Evolutionary conservation across 345 rosid species (phyloP).

Genomic region (Isatis tinctoria): DNA sequence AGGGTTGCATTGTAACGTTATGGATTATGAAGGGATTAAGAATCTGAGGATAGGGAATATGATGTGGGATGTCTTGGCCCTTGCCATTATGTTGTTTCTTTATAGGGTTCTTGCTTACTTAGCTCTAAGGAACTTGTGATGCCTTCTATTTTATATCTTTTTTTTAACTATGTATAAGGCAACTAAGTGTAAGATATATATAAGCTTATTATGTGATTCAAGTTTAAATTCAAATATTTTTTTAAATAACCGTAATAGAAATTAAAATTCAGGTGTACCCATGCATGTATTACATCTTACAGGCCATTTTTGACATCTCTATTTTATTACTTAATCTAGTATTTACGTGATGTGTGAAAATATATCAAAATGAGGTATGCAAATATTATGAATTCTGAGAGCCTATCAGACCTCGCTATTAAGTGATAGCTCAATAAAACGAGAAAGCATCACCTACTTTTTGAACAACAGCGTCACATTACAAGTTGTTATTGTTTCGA

Average conservation of each 20-base stretch:
- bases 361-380: background rate
- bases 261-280: no score
- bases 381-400: background rate
- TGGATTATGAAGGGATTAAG: conserved; percentile 70
- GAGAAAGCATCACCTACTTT: background rate
- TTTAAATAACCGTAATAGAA: no score
- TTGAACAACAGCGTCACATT: background rate
- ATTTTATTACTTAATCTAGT: background rate
- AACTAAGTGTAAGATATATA: conserved; percentile 11
- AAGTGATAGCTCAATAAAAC: background rate
- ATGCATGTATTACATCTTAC: background rate
- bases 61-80: conserved; percentile 62
- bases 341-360: background rate
- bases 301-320: background rate
- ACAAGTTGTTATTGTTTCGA: background rate
- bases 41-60: conserved; percentile 40
- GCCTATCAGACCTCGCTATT: background rate
- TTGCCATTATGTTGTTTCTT: conserved; percentile 63
- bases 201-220: background rate
- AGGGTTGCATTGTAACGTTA: conserved; percentile 53
- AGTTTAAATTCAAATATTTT: no score
- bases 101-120: conserved; percentile 79
- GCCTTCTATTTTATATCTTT: background rate
- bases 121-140: conserved; percentile 46
- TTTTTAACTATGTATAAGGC: background rate